Base-by-base conservation (phyloP, 805 yeast genomes). In the Myxozyma kluyveri region DNA sequence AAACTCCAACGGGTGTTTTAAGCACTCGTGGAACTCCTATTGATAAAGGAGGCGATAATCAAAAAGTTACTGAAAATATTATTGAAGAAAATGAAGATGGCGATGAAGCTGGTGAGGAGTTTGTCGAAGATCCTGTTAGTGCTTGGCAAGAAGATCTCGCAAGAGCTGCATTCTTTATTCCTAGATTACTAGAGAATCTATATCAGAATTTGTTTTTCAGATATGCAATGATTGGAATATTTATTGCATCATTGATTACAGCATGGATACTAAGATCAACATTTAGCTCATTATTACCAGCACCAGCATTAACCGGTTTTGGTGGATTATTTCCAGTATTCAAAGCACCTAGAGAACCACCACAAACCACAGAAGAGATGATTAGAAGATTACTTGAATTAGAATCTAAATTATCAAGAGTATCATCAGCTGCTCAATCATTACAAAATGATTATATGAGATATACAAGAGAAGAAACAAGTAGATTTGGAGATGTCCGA, bases 331-430 rank as follows among this genome's bases (percentile, higher is more conserved):
- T 40, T 17, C 54, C 50, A 12, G 5, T 32, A 17, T 54, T 35
- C 27, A 21, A 35, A 1, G 35, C 42, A 2, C 58, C 58, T 19
- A n/a, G 22, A 3, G 22, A 26, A 7, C 44, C 47, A 4, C 57
- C 57, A 4, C 21, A 38, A 26, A 22, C 51, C 4, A 19, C 22
- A 18, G 50, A 46, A 17, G 59, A 55, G 27, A 42, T 42, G 4
- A 21, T 48, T 14, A 26, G 10, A 7, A 50, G 59, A 3, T 42
- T 55, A 3, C 29, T 55, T 1, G 42, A 47, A 3, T n/a, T 55
- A 10, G 59, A 55, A 35, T 2, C 33, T 12, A 36, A 43, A 31
- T 33, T 55, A 18, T 46, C 40, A 5, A 38, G 12, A 38, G 10
- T 55, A 4, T 22, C 44, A 6, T 2, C 33, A 2, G 45, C 54